Percentiles rank a stretch among this genome's conserved stretches.
Evolutionary conservation across 352 stramenopile genomes (phyloP).

Genomic region (Stramenopiles sp.): DNA sequence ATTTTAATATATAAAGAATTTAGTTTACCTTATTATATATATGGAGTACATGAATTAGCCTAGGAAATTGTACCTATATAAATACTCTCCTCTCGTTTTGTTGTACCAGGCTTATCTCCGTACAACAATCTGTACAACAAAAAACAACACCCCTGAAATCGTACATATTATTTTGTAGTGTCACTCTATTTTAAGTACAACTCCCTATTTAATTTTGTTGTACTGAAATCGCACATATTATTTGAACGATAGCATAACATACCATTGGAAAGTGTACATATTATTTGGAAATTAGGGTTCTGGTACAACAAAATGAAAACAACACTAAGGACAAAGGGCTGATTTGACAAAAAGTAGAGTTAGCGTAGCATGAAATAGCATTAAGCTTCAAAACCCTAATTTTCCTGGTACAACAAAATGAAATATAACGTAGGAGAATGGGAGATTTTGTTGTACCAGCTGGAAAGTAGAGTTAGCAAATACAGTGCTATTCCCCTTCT

Average conservation of each 20-base stretch:
- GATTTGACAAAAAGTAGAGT: not conserved
- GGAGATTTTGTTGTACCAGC: not conserved
- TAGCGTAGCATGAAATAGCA: slow-evolving; percentile 3
- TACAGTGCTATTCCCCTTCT: not conserved
- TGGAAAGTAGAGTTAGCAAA: not conserved
- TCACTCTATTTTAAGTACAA: not conserved
- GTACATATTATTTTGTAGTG: slow-evolving; percentile 1
- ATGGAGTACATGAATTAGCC: too few species aligned
- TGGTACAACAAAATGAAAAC: slow-evolving; percentile 1
- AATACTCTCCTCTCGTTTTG: too few species aligned
- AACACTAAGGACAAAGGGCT: not conserved
- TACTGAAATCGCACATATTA: not conserved
- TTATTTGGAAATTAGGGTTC: not conserved
- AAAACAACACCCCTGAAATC: not conserved
- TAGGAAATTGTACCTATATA: too few species aligned
- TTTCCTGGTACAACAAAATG: slow-evolving; percentile 5
- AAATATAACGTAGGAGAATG: slow-evolving; percentile 1
- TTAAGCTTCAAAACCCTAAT: not conserved
- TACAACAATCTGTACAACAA: not conserved
- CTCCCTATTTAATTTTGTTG: not conserved
- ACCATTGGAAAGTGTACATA: not conserved
- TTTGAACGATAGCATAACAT: not conserved
- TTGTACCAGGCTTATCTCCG: not conserved
- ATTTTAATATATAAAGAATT: too few species aligned
- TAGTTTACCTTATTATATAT: too few species aligned